phyloP scores from a whole-genome alignment of 768 basidiomycete species.

The Tricholoma furcatifolium region DNA sequence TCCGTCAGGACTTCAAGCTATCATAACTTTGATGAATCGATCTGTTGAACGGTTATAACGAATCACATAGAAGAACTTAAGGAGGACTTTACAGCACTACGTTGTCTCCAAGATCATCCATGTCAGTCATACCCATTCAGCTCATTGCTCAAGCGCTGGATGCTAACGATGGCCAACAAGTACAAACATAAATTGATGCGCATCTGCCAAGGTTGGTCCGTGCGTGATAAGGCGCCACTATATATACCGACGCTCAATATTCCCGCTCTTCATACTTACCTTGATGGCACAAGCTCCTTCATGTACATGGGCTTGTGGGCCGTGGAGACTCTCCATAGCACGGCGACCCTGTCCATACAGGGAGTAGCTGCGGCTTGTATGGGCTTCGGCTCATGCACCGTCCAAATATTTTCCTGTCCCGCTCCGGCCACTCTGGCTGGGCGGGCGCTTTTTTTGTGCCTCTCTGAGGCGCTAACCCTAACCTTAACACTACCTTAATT shows the following conservation, averaged over 20 bases:
- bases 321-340: constrained; percentile 60
- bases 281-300: constrained; percentile 63
- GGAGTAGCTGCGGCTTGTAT: constrained; percentile 51
- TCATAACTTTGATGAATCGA: too few relatives aligned
- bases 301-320: constrained; percentile 55
- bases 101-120: too few relatives aligned
- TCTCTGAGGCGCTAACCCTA: constrained; percentile 41
- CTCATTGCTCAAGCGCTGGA: too few relatives aligned
- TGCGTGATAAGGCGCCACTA: constrained; percentile 30
- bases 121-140: too few relatives aligned
- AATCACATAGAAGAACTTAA: too few relatives aligned
- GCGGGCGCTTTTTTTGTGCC: constrained; percentile 35
- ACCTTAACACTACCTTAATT: constrained; percentile 30
- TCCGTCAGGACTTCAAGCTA: too few relatives aligned
- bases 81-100: too few relatives aligned
- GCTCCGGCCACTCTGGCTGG: constrained; percentile 50
- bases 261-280: constrained; percentile 50
- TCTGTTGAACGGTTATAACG: too few relatives aligned
- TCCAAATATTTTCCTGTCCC: constrained; percentile 65
- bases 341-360: constrained; percentile 70
- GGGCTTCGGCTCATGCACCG: constrained; percentile 63
- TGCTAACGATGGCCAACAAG: too few relatives aligned
- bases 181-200: background rate
- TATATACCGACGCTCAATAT: constrained; percentile 21
- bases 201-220: constrained; percentile 33